Percentiles rank a stretch among this genome's conserved stretches.
Conservation (phyloP, 1,139 yeast species). For the Debaryomyces robertsiae region DNA sequence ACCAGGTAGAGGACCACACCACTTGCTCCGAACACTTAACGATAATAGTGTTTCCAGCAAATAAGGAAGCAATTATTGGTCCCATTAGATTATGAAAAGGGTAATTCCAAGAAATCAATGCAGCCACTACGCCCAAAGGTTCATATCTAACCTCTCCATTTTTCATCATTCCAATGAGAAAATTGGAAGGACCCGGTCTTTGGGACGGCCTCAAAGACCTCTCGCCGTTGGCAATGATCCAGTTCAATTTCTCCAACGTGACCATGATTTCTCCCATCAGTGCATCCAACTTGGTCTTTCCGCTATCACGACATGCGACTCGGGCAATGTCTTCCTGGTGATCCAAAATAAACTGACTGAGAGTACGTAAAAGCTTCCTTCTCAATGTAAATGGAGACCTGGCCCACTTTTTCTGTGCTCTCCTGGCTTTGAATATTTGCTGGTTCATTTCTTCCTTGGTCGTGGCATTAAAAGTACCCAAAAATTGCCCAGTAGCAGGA, state of each 20-base stretch:
- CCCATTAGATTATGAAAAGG: slow-evolving; percentile 94
- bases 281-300: slow-evolving; percentile 94
- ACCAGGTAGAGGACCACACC: slow-evolving; percentile 89
- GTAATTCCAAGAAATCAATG: slow-evolving; percentile 94
- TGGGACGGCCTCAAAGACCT: slow-evolving; percentile 65
- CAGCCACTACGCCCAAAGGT: slow-evolving; percentile 87
- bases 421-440: slow-evolving; percentile 54
- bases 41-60: slow-evolving; percentile 88
- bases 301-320: slow-evolving; percentile 94
- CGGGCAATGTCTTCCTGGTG: slow-evolving; percentile 88
- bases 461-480: slow-evolving; percentile 71
- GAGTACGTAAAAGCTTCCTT: slow-evolving; percentile 67
- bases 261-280: slow-evolving; percentile 95
- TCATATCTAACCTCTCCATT: slow-evolving; percentile 92
- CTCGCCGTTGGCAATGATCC: slow-evolving; percentile 88
- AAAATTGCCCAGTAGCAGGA: slow-evolving; percentile 91
- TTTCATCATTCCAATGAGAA: slow-evolving; percentile 70
- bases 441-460: slow-evolving; percentile 68
- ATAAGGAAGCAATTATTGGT: slow-evolving; percentile 83
- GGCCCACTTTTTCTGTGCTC: slow-evolving; percentile 66
- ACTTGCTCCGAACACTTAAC: slow-evolving; percentile 95
- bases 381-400: slow-evolving; percentile 60
- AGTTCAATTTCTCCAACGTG: slow-evolving; percentile 85
- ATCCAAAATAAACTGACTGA: slow-evolving; percentile 69
- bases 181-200: slow-evolving; percentile 85